These are phyloP conservation scores for Kwoniella bestiolae DNA, from an alignment of 768 basidiomycete genomes.

Conservation along the genomic window DNA sequence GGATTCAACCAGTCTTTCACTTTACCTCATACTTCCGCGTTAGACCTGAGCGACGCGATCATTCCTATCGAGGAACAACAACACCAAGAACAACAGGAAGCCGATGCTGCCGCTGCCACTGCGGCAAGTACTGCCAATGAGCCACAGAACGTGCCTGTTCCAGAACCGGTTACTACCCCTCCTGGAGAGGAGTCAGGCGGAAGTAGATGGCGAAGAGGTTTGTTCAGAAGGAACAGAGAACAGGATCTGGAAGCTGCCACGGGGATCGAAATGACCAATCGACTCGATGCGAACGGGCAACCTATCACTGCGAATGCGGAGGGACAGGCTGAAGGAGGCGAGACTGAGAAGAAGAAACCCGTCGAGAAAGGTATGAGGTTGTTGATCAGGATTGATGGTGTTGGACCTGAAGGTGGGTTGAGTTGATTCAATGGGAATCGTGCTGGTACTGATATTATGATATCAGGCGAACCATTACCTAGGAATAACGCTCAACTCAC, in stretches of 20 bases:
- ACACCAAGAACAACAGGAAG: not conserved
- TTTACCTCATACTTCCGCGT: constrained; percentile 74
- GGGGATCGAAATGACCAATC: constrained; percentile 42
- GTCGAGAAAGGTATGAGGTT: constrained; percentile 70
- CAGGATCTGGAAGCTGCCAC: constrained; percentile 42
- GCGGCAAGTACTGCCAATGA: not conserved
- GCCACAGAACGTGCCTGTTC: not conserved
- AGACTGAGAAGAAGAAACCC: constrained; percentile 47
- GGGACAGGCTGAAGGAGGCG: constrained; percentile 59
- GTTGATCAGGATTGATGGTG: constrained; percentile 76
- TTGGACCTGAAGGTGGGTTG: constrained; percentile 74
- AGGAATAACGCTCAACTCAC: constrained; percentile 84
- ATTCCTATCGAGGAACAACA: constrained; percentile 14
- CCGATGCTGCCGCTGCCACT: not conserved
- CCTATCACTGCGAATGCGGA: not conserved
- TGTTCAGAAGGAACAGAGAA: constrained; percentile 36
- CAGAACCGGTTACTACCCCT: not conserved
- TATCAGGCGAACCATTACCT: constrained; percentile 60
- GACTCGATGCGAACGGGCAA: constrained; percentile 8
- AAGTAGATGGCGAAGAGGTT: constrained; percentile 34
- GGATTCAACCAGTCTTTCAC: constrained; percentile 78
- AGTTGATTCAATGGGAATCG: not conserved
- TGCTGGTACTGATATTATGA: not conserved
- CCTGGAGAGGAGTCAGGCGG: constrained; percentile 18
- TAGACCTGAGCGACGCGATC: constrained; percentile 68